phyloP scores from a whole-genome alignment of 345 rosid genomes.

The Psidium friedrichsthalianum region DNA sequence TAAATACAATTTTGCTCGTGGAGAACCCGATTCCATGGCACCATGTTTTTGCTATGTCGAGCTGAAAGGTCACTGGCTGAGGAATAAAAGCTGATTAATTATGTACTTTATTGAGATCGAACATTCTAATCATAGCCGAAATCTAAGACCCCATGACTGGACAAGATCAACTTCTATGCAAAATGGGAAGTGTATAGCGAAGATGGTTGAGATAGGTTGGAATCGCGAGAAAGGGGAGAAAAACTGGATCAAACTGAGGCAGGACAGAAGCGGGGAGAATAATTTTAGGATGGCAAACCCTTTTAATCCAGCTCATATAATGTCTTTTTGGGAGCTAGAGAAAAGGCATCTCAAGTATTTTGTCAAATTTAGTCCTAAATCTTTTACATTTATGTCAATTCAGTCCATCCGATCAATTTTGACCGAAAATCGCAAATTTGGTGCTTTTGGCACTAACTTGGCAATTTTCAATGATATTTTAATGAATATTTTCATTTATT shows the following conservation, averaged over 20 bases:
- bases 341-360: background rate
- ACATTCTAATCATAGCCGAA: background rate
- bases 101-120: background rate
- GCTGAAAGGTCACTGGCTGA: background rate
- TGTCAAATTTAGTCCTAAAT: no score
- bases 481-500: no score
- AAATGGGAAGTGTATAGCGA: background rate
- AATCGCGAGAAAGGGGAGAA: background rate
- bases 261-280: background rate
- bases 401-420: no score
- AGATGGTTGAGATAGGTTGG: background rate
- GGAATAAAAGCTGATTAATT: background rate
- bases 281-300: background rate
- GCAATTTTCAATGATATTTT: no score
- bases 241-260: background rate
- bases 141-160: background rate
- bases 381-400: no score
- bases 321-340: background rate
- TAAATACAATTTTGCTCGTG: background rate
- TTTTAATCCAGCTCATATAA: background rate
- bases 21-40: background rate
- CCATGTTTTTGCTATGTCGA: background rate
- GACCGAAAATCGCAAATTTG: no score
- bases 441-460: no score
- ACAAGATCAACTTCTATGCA: background rate